Conservation (phyloP, 306 rosid species). For the Pterocarpus macrocarpus region DNA sequence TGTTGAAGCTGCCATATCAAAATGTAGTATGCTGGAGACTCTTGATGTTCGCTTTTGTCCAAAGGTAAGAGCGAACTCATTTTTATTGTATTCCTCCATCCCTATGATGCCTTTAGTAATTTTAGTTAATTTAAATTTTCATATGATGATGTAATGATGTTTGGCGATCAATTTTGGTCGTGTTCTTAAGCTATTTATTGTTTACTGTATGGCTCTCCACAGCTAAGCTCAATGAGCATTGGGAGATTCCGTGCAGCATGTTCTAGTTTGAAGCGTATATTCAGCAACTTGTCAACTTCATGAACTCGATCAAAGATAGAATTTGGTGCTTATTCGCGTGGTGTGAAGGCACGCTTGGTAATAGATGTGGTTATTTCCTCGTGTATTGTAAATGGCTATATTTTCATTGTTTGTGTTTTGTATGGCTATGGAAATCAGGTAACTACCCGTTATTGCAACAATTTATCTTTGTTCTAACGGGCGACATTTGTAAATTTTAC, state of each 20-base stretch:
- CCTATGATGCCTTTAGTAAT: background rate
- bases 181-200: background rate
- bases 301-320: constrained; percentile 20
- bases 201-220: constrained; percentile 34
- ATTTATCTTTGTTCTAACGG: constrained; percentile 1
- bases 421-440: constrained; percentile 48
- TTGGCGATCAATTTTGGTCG: background rate
- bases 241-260: constrained; percentile 70
- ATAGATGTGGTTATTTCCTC: constrained; percentile 38
- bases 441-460: constrained; percentile 40
- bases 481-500: background rate
- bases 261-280: constrained; percentile 87
- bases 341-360: constrained; percentile 30
- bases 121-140: constrained; percentile 4
- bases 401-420: constrained; percentile 25
- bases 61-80: constrained; percentile 60
- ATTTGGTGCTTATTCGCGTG: constrained; percentile 15
- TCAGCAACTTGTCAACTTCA: constrained; percentile 68
- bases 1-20: constrained; percentile 79
- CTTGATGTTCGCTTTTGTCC: constrained; percentile 90
- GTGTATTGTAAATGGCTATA: constrained; percentile 49
- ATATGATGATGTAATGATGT: constrained; percentile 11
- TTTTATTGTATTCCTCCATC: background rate
- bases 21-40: constrained; percentile 80
- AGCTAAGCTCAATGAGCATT: constrained; percentile 72